Conservation (phyloP, 2,329 filamentous ascomycete genomes). For the Colletotrichum coccodes region DNA sequence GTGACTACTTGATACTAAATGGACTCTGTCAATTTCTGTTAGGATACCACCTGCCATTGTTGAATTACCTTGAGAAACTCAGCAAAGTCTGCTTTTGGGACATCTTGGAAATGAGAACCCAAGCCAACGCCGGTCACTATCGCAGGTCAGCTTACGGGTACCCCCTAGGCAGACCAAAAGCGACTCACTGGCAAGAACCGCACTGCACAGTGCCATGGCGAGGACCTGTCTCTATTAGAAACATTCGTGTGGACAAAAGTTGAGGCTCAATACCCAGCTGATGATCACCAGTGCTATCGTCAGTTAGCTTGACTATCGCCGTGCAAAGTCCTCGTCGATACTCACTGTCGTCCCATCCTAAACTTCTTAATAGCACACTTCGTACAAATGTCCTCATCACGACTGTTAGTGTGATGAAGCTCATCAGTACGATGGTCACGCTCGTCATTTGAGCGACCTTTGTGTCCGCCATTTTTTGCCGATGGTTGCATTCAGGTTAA, state of each 20-base stretch:
- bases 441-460: constrained; percentile 27
- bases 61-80: constrained; percentile 24
- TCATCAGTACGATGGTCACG: constrained; percentile 28
- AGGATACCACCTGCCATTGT: not conserved
- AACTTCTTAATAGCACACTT: constrained; percentile 18
- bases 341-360: constrained; percentile 34
- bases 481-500: constrained; percentile 21
- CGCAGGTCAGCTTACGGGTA: not conserved
- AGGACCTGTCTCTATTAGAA: constrained; percentile 21
- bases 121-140: constrained; percentile 33
- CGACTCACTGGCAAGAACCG: constrained; percentile 27
- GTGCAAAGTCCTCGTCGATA: not conserved
- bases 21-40: not conserved
- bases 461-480: constrained; percentile 28
- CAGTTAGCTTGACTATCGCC: not conserved
- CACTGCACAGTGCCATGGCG: constrained; percentile 32
- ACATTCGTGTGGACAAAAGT: too few relatives aligned
- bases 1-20: constrained; percentile 31
- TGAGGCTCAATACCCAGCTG: constrained; percentile 23
- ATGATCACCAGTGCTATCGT: constrained; percentile 25
- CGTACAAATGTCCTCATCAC: constrained; percentile 28
- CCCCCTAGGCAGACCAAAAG: too few relatives aligned
- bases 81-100: constrained; percentile 20
- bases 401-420: constrained; percentile 26
- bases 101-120: constrained; percentile 29